These are phyloP conservation scores for Linderina pennispora DNA, from an alignment of 192 early-diverging fungal genomes.

Conservation along the genomic window DNA sequence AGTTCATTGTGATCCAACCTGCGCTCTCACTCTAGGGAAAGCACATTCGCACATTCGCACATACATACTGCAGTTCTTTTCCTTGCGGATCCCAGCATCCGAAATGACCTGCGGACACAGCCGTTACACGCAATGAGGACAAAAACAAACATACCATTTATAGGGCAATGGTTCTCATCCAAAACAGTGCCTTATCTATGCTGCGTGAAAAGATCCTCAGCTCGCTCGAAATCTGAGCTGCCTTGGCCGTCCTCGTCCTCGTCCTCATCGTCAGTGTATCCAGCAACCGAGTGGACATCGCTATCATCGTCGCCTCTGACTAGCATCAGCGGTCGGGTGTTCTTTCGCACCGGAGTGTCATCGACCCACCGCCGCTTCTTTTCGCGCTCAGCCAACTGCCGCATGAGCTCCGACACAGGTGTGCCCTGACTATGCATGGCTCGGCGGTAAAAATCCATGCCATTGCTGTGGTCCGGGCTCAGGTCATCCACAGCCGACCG, in stretches of 20 bases:
- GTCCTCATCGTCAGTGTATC: constrained; percentile 2
- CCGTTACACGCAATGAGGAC: too few relatives aligned
- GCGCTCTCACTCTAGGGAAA: too few relatives aligned
- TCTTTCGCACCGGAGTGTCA: constrained; percentile 39
- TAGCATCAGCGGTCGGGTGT: constrained; percentile 1
- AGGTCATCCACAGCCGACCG: not conserved
- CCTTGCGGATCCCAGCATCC: too few relatives aligned
- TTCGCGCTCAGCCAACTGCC: constrained; percentile 35
- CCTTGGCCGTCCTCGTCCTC: not conserved
- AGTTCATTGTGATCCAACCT: too few relatives aligned
- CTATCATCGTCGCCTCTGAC: not conserved
- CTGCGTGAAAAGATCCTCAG: constrained; percentile 24
- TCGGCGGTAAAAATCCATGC: constrained; percentile 33
- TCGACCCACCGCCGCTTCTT: constrained; percentile 40
- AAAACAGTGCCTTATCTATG: too few relatives aligned
- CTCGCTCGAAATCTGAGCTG: constrained; percentile 36
- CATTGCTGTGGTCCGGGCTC: constrained; percentile 1
- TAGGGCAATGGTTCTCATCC: too few relatives aligned
- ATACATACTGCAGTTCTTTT: too few relatives aligned
- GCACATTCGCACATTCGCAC: too few relatives aligned
- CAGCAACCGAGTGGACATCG: not conserved
- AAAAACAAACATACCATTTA: too few relatives aligned
- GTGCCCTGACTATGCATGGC: constrained; percentile 23
- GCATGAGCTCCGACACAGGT: constrained; percentile 31
- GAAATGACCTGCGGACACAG: too few relatives aligned